These are phyloP conservation scores for Eurotiales sp. DNA, from an alignment of 2,329 filamentous ascomycete species.

Conservation along the genomic window DNA sequence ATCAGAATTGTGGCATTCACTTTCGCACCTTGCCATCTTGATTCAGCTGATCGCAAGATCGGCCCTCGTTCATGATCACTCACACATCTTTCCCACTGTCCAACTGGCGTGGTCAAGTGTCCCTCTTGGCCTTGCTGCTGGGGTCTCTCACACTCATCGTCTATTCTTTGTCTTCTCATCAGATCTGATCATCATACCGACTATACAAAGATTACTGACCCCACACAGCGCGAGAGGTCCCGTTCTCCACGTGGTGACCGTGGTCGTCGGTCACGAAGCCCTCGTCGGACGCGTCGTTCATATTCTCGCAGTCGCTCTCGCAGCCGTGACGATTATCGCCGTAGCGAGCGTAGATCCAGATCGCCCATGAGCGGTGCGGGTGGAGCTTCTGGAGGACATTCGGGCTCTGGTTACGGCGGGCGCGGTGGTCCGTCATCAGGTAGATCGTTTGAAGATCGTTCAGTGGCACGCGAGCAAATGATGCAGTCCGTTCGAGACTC, in stretches of 20 bases:
- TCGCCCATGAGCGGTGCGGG: constrained; percentile 77
- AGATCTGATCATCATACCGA: not conserved
- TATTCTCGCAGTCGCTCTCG: constrained; percentile 76
- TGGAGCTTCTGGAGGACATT: constrained; percentile 67
- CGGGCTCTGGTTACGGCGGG: constrained; percentile 55
- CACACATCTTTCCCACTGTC: not conserved
- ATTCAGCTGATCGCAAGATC: not conserved
- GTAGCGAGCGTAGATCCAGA: constrained; percentile 71
- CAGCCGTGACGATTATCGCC: constrained; percentile 74
- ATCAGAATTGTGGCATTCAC: not conserved
- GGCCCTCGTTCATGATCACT: not conserved
- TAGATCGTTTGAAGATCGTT: constrained; percentile 79
- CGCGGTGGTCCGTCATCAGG: constrained; percentile 62
- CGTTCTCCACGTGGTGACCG: constrained; percentile 51
- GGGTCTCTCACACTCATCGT: not conserved
- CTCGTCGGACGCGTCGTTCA: constrained; percentile 69
- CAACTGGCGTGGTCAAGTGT: too few relatives aligned
- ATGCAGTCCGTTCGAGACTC: constrained; percentile 91
- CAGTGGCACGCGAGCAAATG: constrained; percentile 85
- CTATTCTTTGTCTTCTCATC: not conserved
- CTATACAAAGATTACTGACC: constrained; percentile 1
- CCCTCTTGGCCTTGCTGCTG: not conserved
- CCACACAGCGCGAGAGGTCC: constrained; percentile 69
- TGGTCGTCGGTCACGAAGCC: constrained; percentile 71
- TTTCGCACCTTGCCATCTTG: not conserved